phyloP scores from a whole-genome alignment of 2,329 filamentous ascomycete species.

The Colletotrichum sp. region DNA sequence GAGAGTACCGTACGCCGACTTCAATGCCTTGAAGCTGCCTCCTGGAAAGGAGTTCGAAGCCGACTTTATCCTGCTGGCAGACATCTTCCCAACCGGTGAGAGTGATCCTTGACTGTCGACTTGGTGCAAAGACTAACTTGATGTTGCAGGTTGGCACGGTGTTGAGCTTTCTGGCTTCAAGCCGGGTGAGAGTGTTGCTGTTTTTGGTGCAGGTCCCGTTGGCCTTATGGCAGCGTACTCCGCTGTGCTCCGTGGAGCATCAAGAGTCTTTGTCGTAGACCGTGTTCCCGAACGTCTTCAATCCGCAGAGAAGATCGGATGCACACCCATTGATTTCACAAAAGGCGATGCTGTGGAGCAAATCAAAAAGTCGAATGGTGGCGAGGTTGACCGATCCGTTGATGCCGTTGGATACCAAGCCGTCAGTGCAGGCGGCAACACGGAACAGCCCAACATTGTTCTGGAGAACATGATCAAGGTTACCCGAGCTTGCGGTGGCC shows the following conservation, averaged over 20 bases:
- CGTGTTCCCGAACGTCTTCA: constrained; percentile 63
- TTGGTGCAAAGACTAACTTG: not conserved
- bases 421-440: constrained; percentile 56
- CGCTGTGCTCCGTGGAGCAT: constrained; percentile 64
- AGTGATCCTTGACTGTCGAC: not conserved
- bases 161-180: constrained; percentile 62
- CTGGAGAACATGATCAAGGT: constrained; percentile 69
- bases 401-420: constrained; percentile 73
- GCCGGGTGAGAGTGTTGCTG: constrained; percentile 65
- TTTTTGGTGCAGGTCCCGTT: constrained; percentile 70
- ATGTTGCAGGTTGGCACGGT: constrained; percentile 55
- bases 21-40: constrained; percentile 68
- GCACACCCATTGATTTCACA: constrained; percentile 64
- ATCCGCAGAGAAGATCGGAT: constrained; percentile 66
- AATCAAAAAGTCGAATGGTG: constrained; percentile 63
- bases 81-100: constrained; percentile 38
- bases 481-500: constrained; percentile 63
- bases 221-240: constrained; percentile 72
- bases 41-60: constrained; percentile 64
- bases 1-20: constrained; percentile 69
- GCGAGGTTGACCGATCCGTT: constrained; percentile 63
- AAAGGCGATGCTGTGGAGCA: constrained; percentile 63
- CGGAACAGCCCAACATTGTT: constrained; percentile 67
- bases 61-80: constrained; percentile 58
- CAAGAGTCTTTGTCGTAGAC: constrained; percentile 67